phyloP scores from a whole-genome alignment of 352 stramenopile genomes.

The Globisporangium polare region DNA sequence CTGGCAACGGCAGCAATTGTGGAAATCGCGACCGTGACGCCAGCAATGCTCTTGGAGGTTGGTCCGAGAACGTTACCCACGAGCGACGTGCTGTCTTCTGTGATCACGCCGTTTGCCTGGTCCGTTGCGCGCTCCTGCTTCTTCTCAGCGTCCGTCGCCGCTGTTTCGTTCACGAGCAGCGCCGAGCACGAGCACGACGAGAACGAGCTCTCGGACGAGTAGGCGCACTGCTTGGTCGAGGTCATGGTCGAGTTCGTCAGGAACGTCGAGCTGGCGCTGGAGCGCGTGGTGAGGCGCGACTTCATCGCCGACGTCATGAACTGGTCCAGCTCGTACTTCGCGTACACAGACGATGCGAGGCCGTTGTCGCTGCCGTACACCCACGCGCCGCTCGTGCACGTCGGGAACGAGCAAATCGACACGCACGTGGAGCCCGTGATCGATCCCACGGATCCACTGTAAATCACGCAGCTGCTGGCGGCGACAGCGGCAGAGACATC shows the following conservation, averaged over 20 bases:
- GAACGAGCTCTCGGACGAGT: conserved; percentile 61
- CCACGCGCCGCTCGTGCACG: conserved; percentile 54
- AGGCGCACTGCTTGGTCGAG: conserved; percentile 56
- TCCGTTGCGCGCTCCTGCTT: conserved; percentile 53
- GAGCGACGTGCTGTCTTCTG: conserved; percentile 54
- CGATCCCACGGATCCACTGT: conserved; percentile 54
- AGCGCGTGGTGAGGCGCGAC: conserved; percentile 30
- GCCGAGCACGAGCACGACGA: conserved; percentile 63
- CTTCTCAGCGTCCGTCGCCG: conserved; percentile 47
- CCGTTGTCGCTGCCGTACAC: conserved; percentile 59
- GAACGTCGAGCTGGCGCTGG: conserved; percentile 38
- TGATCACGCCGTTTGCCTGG: conserved; percentile 48
- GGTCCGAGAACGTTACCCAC: conserved; percentile 56
- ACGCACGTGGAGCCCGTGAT: conserved; percentile 59
- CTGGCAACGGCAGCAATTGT: conserved; percentile 71
- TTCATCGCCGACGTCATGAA: conserved; percentile 56
- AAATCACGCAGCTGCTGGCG: conserved; percentile 64
- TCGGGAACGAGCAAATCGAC: conserved; percentile 77
- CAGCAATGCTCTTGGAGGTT: conserved; percentile 63
- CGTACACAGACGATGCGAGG: conserved; percentile 65
- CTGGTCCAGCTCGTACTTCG: conserved; percentile 37
- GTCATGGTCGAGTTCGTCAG: conserved; percentile 60
- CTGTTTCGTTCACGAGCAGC: conserved; percentile 33
- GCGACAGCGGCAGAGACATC: conserved; percentile 50
- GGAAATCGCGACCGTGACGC: conserved; percentile 66